Evolutionary conservation across 306 rosid genomes (phyloP), one percentile per base, ranked within the genome.

Genomic region (Glycine tomentella): DNA sequence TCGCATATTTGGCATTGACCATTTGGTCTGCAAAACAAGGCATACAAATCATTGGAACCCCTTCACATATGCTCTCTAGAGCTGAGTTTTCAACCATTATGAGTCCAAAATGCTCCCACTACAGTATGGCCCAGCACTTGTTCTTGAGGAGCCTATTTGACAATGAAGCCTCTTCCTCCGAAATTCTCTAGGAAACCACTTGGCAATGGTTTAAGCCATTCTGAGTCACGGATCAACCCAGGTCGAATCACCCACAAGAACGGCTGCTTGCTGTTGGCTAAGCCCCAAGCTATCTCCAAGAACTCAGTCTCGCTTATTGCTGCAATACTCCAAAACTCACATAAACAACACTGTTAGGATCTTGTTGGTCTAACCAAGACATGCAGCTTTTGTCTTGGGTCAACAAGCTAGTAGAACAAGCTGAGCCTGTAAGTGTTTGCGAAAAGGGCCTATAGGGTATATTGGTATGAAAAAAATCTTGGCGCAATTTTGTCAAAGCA

Each of bases 51-150:
- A 93, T 88, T 10, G 97, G 96, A 64, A 91, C 84, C 63, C 97
- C 93, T 75, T 86, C 90, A 7, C 84, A 81, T n/a, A 90, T 73
- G 64, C 96, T 88, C 81, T 88, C 92, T 57, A 91, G 56, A 0
- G 90, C 90, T 17, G 94, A 93, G 64, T n/a, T 93, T 93, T 97
- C 94, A 91, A 38, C 94, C 94, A 44, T 65, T n/a, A n/a, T 63
- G 92, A 52, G 90, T 91, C 94, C 88, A 91, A 85, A 93, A 91
- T 53, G 89, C 89, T 8, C 93, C 91, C 2, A 91, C 74, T 0
- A 88, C 71, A 0, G 70, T 69, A 75, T 93, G 93, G 4, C 86
- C 87, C 72, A 91, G 36, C 69, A 93, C 94, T 69, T 89, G 88
- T 57, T 57, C 82, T 59, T 91, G 91, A 17, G 94, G 97, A 31